Evolutionary conservation across 768 basidiomycete species (phyloP).

Genomic region (Xerocomellus amylosporus): DNA sequence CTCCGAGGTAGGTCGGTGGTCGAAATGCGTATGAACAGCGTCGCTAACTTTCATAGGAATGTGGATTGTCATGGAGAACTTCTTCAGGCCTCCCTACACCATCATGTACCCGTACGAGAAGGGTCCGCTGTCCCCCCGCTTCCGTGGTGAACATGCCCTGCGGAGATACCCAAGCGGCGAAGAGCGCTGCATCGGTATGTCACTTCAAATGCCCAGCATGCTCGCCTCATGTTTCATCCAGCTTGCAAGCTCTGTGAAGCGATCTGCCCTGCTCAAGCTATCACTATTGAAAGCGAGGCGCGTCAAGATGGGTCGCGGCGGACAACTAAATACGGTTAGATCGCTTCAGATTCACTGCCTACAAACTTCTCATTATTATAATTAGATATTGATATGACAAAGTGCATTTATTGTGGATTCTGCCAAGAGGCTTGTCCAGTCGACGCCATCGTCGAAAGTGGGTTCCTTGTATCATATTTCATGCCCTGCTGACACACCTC

Average conservation of each 20-base stretch:
- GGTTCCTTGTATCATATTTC: slow-evolving; percentile 32
- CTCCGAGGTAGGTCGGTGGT: slow-evolving; percentile 68
- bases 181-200: slow-evolving; percentile 95
- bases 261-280: slow-evolving; percentile 98
- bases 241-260: slow-evolving; percentile 99
- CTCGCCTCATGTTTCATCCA: slow-evolving; percentile 31
- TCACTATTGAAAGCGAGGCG: slow-evolving; percentile 98
- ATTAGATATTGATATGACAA: slow-evolving; percentile 98
- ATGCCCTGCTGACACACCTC: background rate
- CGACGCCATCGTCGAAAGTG: slow-evolving; percentile 98
- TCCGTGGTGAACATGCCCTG: slow-evolving; percentile 97
- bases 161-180: slow-evolving; percentile 96
- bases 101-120: slow-evolving; percentile 99
- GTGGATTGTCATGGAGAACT: slow-evolving; percentile 94
- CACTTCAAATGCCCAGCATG: background rate
- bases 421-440: slow-evolving; percentile 99
- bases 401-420: slow-evolving; percentile 99
- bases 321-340: slow-evolving; percentile 93
- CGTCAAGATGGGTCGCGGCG: slow-evolving; percentile 92
- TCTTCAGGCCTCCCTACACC: slow-evolving; percentile 94
- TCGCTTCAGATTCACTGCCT: background rate
- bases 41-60: slow-evolving; percentile 59
- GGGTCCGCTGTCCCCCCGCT: slow-evolving; percentile 94
- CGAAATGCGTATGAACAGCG: background rate
- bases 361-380: background rate